Percentiles rank a stretch among this genome's conserved stretches.
These are phyloP conservation scores for Glycine soja DNA, from an alignment of 306 rosid genomes.

Conservation along the genomic window DNA sequence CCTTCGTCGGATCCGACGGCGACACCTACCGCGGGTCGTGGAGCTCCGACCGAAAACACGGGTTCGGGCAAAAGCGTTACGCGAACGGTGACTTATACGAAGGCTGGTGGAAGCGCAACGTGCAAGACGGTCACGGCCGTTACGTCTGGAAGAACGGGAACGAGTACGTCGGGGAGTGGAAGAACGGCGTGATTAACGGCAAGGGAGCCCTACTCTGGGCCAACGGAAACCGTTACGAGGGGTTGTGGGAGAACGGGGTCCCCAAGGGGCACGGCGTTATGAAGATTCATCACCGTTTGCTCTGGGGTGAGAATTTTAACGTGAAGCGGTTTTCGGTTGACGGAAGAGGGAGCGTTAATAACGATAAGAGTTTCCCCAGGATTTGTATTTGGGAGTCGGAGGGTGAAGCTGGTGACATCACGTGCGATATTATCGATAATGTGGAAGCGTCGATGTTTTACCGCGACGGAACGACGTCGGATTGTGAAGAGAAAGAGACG, in stretches of 20 bases:
- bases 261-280: conserved; percentile 70
- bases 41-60: conserved; percentile 88
- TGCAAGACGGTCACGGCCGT: conserved; percentile 90
- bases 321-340: conserved; percentile 82
- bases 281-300: conserved; percentile 39
- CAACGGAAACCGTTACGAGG: conserved; percentile 83
- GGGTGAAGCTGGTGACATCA: conserved; percentile 98
- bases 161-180: conserved; percentile 87
- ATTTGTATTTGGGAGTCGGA: conserved; percentile 99
- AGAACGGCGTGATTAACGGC: conserved; percentile 84
- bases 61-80: conserved; percentile 77
- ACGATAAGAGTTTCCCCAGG: conserved; percentile 83
- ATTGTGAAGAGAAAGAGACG: conserved; percentile 63
- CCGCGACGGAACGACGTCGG: conserved; percentile 62
- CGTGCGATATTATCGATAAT: conserved; percentile 94
- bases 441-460: conserved; percentile 96
- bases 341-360: conserved; percentile 65
- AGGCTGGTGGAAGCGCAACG: conserved; percentile 88
- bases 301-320: conserved; percentile 59
- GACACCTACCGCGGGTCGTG: conserved; percentile 85
- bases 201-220: conserved; percentile 80
- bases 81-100: conserved; percentile 90
- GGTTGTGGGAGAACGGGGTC: conserved; percentile 91
- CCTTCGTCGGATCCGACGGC: conserved; percentile 75
- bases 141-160: conserved; percentile 90